Evolutionary conservation across 202 grass and related monocot species (phyloP).

Genomic region (Bolboschoenoplectus hybrid): DNA sequence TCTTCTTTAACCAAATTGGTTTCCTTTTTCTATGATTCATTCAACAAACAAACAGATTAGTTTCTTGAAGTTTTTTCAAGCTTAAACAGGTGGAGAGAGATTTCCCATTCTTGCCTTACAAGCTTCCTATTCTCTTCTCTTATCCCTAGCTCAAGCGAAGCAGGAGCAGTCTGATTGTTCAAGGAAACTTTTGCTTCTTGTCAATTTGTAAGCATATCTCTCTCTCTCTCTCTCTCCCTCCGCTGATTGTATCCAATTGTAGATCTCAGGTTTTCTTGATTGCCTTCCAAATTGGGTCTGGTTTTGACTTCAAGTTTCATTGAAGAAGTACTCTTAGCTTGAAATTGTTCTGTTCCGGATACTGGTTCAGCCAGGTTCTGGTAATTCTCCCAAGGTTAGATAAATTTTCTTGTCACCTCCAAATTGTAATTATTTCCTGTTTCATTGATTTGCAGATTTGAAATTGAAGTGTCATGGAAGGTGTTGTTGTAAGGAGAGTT

Average conservation of each 20-base stretch:
- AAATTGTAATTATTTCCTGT: neutral
- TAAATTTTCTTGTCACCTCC: neutral
- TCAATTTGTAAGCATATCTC: slow-evolving; percentile 20
- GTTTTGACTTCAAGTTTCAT: neutral
- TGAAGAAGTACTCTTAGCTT: neutral
- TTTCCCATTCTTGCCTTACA: neutral
- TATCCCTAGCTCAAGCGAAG: neutral
- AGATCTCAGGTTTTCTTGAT: slow-evolving; percentile 22
- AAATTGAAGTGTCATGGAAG: slow-evolving; percentile 64
- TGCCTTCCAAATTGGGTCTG: slow-evolving; percentile 2
- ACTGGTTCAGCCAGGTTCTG: neutral
- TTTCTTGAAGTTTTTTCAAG: neutral
- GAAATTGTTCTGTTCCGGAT: neutral
- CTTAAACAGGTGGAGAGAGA: neutral
- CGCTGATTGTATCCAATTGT: neutral
- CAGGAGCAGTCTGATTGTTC: neutral
- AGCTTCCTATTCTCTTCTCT: neutral
- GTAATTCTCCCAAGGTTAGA: slow-evolving; percentile 23
- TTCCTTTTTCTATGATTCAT: neutral
- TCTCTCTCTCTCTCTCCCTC: slow-evolving; percentile 26
- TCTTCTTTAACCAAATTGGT: neutral
- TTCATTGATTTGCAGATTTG: slow-evolving; percentile 31
- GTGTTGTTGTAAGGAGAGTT: slow-evolving; percentile 74
- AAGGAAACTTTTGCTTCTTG: slow-evolving; percentile 8
- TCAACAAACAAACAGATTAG: neutral